phyloP scores from a whole-genome alignment of 306 rosid genomes.

The Cicer judaicum region DNA sequence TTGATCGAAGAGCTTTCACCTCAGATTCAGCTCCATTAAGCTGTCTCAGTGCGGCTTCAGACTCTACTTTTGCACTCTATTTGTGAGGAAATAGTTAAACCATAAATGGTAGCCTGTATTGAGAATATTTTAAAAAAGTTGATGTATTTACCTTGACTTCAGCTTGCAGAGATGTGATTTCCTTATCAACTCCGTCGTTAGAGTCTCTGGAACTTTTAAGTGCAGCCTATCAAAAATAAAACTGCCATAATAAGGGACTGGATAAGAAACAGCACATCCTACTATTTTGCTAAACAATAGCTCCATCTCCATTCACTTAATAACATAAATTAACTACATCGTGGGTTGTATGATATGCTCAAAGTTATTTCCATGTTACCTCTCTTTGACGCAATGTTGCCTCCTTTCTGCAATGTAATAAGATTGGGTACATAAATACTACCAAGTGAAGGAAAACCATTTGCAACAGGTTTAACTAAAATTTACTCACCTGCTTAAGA shows the following conservation, averaged over 20 bases:
- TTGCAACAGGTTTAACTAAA: slow-evolving; percentile 43
- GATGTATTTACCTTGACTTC: slow-evolving; percentile 63
- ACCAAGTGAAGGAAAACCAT: slow-evolving; percentile 38
- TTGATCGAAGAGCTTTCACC: slow-evolving; percentile 81
- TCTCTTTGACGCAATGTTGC: slow-evolving; percentile 90
- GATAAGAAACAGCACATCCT: slow-evolving; percentile 38
- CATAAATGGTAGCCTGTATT: slow-evolving; percentile 24
- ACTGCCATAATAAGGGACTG: slow-evolving; percentile 30
- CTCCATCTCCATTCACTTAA: slow-evolving; percentile 29
- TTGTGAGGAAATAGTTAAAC: slow-evolving; percentile 40
- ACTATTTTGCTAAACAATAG: slow-evolving; percentile 37
- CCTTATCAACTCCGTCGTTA: slow-evolving; percentile 67
- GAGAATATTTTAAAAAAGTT: slow-evolving; percentile 11
- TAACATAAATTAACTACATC: slow-evolving; percentile 31
- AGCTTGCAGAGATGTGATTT: slow-evolving; percentile 63
- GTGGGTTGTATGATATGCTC: slow-evolving; percentile 35
- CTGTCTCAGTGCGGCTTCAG: slow-evolving; percentile 60
- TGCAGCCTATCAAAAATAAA: slow-evolving; percentile 70
- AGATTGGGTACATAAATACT: slow-evolving; percentile 34
- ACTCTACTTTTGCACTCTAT: slow-evolving; percentile 79
- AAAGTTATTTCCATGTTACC: slow-evolving; percentile 59
- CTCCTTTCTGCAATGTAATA: slow-evolving; percentile 76
- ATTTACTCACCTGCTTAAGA: slow-evolving; percentile 88
- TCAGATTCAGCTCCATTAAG: slow-evolving; percentile 82
- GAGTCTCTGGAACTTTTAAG: slow-evolving; percentile 78